Evolutionary conservation across 192 early-diverging fungal genomes (phyloP).

Genomic region (Obelidium mucronatum): DNA sequence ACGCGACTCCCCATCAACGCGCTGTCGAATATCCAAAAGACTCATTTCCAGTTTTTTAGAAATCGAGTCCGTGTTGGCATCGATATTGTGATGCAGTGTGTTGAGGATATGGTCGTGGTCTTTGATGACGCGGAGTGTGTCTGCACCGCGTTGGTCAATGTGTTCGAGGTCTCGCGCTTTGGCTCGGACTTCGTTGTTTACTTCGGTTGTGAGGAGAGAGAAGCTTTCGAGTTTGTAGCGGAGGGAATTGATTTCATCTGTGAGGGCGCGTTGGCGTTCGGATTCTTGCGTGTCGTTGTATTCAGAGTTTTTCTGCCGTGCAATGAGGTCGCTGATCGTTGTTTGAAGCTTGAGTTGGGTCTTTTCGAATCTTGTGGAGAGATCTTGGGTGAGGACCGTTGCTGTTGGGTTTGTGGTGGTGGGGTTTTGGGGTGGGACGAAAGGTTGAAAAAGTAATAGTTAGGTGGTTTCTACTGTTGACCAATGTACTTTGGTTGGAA

Average conservation of each 20-base stretch:
- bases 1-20: constrained; percentile 45
- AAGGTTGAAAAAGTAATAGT: too few relatives aligned
- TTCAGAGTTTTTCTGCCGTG: constrained; percentile 32
- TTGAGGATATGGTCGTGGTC: constrained; percentile 49
- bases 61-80: constrained; percentile 23
- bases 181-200: constrained; percentile 35
- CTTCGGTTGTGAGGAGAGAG: constrained; percentile 32
- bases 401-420: too few relatives aligned
- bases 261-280: constrained; percentile 14
- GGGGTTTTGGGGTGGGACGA: too few relatives aligned
- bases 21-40: constrained; percentile 34
- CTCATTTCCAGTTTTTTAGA: constrained; percentile 35
- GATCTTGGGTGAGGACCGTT: constrained; percentile 20
- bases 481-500: too few relatives aligned
- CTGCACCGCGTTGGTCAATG: constrained; percentile 40
- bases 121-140: constrained; percentile 41
- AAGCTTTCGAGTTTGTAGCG: constrained; percentile 47
- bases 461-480: too few relatives aligned
- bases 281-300: constrained; percentile 35
- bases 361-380: constrained; percentile 18
- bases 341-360: constrained; percentile 35
- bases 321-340: constrained; percentile 39
- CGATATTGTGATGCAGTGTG: constrained; percentile 35
- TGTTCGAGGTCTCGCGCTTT: constrained; percentile 41
- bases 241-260: constrained; percentile 42